Conservation (phyloP, 345 rosid species). For the Eucalyptus cladocalyx region DNA sequence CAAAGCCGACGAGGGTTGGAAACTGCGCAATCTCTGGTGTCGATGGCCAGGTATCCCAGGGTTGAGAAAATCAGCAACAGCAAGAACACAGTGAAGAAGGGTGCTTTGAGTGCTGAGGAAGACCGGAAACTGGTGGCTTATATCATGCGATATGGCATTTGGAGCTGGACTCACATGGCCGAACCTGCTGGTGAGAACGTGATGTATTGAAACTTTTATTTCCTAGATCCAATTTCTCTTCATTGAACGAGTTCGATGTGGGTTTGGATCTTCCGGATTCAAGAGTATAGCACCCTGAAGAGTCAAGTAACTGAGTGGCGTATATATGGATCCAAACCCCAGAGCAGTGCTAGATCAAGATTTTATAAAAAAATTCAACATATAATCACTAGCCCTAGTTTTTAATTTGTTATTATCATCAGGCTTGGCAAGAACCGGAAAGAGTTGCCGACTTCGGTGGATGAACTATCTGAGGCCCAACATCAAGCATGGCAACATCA, state of each 20-base stretch:
- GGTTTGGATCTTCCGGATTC: not conserved
- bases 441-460: constrained; percentile 14
- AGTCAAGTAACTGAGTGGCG: not conserved
- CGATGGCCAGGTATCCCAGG: not conserved
- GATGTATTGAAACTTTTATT: not conserved
- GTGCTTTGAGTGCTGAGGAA: not conserved
- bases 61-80: not conserved
- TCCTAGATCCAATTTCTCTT: not conserved
- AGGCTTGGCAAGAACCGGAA: constrained; percentile 2
- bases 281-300: not conserved
- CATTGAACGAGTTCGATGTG: not conserved
- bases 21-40: not conserved
- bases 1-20: not conserved
- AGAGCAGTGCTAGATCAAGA: not conserved
- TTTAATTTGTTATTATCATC: not conserved
- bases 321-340: not conserved
- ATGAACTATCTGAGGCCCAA: constrained; percentile 9
- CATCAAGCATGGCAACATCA: not conserved
- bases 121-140: not conserved
- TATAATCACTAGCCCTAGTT: not conserved
- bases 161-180: constrained; percentile 6
- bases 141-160: not conserved
- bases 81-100: not conserved
- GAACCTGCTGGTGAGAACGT: not conserved
- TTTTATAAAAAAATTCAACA: not conserved